A percentile compares a stretch with the other conserved stretches of the same genome.
These are phyloP conservation scores for Taxillus chinensis DNA, from an alignment of 164 flowering plant genomes.

Conservation along the genomic window DNA sequence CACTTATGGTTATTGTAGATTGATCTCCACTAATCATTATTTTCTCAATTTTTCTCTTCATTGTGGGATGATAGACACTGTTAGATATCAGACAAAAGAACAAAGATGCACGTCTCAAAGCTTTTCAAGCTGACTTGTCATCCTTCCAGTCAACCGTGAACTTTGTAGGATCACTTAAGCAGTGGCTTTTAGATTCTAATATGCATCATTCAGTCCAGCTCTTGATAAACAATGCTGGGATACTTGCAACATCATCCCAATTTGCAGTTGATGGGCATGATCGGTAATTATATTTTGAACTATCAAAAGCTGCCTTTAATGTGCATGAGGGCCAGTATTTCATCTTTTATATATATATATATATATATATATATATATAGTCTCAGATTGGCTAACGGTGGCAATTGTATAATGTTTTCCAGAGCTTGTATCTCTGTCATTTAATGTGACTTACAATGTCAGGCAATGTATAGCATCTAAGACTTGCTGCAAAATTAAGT, in stretches of 20 bases:
- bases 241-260: constrained; percentile 66
- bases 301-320: neutral
- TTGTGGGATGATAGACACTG: constrained; percentile 39
- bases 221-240: constrained; percentile 89
- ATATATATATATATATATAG: too few species aligned
- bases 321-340: too few species aligned
- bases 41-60: neutral
- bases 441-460: too few species aligned
- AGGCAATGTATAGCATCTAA: too few species aligned
- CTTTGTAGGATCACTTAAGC: constrained; percentile 50
- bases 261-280: constrained; percentile 64
- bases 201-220: constrained; percentile 75
- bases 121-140: constrained; percentile 61
- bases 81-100: constrained; percentile 34
- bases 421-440: too few species aligned
- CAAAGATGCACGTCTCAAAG: constrained; percentile 50
- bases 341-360: too few species aligned
- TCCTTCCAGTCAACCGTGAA: constrained; percentile 55
- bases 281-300: constrained; percentile 33
- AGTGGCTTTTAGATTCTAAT: constrained; percentile 61
- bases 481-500: too few species aligned
- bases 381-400: too few species aligned
- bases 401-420: too few species aligned
- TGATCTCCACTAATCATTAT: neutral
- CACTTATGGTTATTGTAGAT: neutral